Percentiles rank a stretch among this genome's conserved stretches.
These are phyloP conservation scores for Lactarius quietus DNA, from an alignment of 768 basidiomycete genomes.

Conservation along the genomic window DNA sequence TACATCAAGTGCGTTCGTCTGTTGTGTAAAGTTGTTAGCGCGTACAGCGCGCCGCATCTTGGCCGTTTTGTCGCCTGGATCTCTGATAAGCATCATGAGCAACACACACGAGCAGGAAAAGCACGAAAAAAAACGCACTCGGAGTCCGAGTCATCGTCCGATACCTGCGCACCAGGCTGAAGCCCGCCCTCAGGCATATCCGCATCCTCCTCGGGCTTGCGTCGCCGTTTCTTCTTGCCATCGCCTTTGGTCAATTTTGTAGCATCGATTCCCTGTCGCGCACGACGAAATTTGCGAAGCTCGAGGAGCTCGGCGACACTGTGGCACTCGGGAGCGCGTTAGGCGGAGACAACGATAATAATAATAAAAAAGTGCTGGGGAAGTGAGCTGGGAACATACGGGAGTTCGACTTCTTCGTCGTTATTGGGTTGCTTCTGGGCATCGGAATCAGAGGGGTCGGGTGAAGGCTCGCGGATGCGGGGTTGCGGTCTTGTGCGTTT, in stretches of 20 bases:
- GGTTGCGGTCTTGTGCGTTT: slow-evolving; percentile 67
- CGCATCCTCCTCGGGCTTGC: slow-evolving; percentile 38
- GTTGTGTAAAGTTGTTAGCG: slow-evolving; percentile 93
- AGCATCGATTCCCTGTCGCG: too few species aligned
- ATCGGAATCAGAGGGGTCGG: slow-evolving; percentile 32
- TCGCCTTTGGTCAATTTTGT: slow-evolving; percentile 70
- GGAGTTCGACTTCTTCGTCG: slow-evolving; percentile 35
- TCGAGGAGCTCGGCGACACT: too few species aligned
- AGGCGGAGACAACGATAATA: background rate
- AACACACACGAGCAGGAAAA: background rate
- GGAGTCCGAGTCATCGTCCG: slow-evolving; percentile 43
- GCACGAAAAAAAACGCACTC: slow-evolving; percentile 50
- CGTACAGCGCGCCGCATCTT: slow-evolving; percentile 72
- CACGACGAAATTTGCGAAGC: too few species aligned
- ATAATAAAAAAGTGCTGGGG: background rate
- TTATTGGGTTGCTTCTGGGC: slow-evolving; percentile 32
- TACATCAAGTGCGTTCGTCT: slow-evolving; percentile 92
- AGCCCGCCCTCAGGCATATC: slow-evolving; percentile 55
- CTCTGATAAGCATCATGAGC: slow-evolving; percentile 35
- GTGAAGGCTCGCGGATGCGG: slow-evolving; percentile 50
- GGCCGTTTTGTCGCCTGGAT: slow-evolving; percentile 63
- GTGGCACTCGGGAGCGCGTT: slow-evolving; percentile 15
- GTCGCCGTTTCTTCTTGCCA: slow-evolving; percentile 64
- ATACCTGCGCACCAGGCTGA: slow-evolving; percentile 42
- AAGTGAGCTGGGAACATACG: slow-evolving; percentile 41